Evolutionary conservation across 257 asterid genomes (phyloP).

Genomic region (Fraxinus cuspidata): DNA sequence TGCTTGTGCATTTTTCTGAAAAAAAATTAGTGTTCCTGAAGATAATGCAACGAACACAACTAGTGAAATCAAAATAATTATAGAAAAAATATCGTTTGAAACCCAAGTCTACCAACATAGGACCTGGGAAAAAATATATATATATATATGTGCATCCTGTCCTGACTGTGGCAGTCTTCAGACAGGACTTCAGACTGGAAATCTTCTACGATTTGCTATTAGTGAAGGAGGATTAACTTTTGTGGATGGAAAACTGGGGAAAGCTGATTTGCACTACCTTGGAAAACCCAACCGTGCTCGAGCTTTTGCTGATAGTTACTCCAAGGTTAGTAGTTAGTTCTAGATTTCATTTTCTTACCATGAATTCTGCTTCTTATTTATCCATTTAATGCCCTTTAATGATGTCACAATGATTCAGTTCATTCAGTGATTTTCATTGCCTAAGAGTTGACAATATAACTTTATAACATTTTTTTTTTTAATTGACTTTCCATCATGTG

Average conservation of each 20-base stretch:
- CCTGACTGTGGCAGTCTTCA: slow-evolving; percentile 34
- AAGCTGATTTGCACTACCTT: slow-evolving; percentile 75
- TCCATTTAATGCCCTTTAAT: slow-evolving; percentile 4
- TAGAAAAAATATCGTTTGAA: neutral
- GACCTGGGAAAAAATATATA: neutral
- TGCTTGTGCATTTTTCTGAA: neutral
- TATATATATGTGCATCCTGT: neutral
- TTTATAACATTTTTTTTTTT: too few relatives aligned
- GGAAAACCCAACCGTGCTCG: slow-evolving; percentile 84
- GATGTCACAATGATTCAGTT: neutral
- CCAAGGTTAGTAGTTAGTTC: slow-evolving; percentile 57
- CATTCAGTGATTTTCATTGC: neutral
- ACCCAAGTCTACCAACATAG: neutral
- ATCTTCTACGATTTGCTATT: slow-evolving; percentile 73
- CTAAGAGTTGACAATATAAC: neutral
- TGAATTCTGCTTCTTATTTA: neutral
- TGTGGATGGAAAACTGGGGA: slow-evolving; percentile 71
- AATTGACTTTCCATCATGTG: neutral
- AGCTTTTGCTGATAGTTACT: slow-evolving; percentile 88
- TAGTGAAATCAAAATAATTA: neutral
- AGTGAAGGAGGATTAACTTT: slow-evolving; percentile 59
- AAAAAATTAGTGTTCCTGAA: neutral
- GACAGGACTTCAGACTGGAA: slow-evolving; percentile 62
- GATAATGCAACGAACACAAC: slow-evolving; percentile 1
- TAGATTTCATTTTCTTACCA: neutral